Conservation (phyloP, 1,284 basidiomycete species). For the Boletellus dicymbophilus region DNA sequence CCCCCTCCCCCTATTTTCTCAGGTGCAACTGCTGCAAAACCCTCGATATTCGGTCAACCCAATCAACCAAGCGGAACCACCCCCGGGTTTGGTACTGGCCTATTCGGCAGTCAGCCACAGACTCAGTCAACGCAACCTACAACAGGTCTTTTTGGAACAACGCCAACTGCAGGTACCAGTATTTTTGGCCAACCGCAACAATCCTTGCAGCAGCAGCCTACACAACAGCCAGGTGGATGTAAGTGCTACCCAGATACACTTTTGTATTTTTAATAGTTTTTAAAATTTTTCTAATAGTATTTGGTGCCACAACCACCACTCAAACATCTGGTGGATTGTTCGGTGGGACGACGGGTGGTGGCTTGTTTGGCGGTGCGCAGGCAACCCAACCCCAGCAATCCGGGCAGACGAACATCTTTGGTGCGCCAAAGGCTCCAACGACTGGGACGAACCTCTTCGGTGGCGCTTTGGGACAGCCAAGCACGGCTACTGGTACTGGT, state of each 20-base stretch:
- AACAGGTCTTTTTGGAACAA: constrained; percentile 39
- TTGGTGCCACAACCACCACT: constrained; percentile 21
- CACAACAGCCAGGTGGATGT: constrained; percentile 37
- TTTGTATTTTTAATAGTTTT: neutral
- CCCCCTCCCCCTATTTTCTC: too few species aligned
- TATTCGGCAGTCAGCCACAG: constrained; percentile 34
- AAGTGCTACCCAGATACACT: constrained; percentile 11
- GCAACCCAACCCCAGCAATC: constrained; percentile 35
- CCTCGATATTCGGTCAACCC: constrained; percentile 43
- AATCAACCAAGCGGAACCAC: constrained; percentile 29
- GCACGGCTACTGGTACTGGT: constrained; percentile 30
- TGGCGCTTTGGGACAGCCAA: constrained; percentile 36
- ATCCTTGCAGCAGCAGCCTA: constrained; percentile 30
- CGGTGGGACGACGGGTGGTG: constrained; percentile 29
- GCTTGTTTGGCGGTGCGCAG: constrained; percentile 51
- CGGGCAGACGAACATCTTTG: constrained; percentile 37
- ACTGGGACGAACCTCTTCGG: constrained; percentile 30
- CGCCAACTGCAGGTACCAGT: constrained; percentile 20
- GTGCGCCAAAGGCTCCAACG: constrained; percentile 34
- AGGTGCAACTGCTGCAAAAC: constrained; percentile 40
- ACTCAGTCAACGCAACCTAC: constrained; percentile 34
- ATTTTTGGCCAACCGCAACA: constrained; percentile 44
- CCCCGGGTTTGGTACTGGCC: constrained; percentile 27
- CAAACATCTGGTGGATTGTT: constrained; percentile 36
- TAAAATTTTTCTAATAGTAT: constrained; percentile 23